phyloP scores from a whole-genome alignment of 2,329 filamentous ascomycete species.

The Rhynchosporium graminicola region DNA sequence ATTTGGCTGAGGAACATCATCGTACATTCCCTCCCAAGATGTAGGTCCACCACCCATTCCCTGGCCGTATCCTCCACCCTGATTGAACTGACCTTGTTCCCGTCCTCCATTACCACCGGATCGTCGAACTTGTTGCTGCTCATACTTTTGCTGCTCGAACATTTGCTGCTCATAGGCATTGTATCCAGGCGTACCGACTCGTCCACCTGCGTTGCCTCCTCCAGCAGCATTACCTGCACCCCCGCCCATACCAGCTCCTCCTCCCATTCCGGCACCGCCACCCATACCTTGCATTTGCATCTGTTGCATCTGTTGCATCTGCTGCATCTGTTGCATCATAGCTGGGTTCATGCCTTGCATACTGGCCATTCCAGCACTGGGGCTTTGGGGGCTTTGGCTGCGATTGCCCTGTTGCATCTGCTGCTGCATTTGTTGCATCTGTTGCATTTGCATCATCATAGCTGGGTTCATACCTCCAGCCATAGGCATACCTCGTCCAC shows the following conservation, averaged over 20 bases:
- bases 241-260: conserved; percentile 22
- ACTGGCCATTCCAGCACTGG: conserved; percentile 36
- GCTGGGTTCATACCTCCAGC: conserved; percentile 67
- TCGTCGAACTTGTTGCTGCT: conserved; percentile 62
- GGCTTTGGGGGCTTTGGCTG: conserved; percentile 41
- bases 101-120: conserved; percentile 41
- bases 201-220: conserved; percentile 44
- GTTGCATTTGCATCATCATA: conserved; percentile 74
- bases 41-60: conserved; percentile 66
- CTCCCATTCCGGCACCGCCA: conserved; percentile 26
- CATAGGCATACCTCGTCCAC: conserved; percentile 62
- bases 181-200: conserved; percentile 46
- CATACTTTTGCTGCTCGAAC: conserved; percentile 79
- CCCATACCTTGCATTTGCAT: conserved; percentile 48
- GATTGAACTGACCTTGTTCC: conserved; percentile 35
- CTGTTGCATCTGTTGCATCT: conserved; percentile 51
- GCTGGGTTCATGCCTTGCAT: conserved; percentile 43
- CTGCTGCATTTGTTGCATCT: conserved; percentile 51
- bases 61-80: conserved; percentile 46
- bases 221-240: conserved; percentile 26
- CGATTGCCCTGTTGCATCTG: conserved; percentile 38
- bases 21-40: conserved; percentile 98
- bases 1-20: conserved; percentile 85
- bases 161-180: conserved; percentile 69
- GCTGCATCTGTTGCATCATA: conserved; percentile 63